A percentile compares a stretch with the other conserved stretches of the same genome.
These are phyloP conservation scores for Coemansia sp. DNA, from an alignment of 192 early-diverging fungal species.

Conservation along the genomic window DNA sequence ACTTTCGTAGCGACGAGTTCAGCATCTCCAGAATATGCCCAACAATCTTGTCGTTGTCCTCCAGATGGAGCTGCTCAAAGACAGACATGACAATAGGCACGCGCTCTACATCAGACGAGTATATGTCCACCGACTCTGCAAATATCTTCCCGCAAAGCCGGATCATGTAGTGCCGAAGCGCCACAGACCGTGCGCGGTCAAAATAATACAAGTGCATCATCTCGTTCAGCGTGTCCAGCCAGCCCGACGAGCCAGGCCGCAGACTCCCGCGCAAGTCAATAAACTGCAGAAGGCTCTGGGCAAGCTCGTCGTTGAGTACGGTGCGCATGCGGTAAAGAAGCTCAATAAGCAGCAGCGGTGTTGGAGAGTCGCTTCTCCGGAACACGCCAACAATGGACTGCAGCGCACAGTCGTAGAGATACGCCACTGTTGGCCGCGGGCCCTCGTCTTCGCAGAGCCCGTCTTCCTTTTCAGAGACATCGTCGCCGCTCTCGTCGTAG, in stretches of 20 bases:
- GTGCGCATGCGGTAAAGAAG: constrained; percentile 37
- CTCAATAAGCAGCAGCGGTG: constrained; percentile 19
- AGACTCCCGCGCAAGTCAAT: constrained; percentile 32
- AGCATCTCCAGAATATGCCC: constrained; percentile 33
- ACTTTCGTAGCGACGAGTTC: constrained; percentile 14
- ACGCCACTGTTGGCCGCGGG: constrained; percentile 13
- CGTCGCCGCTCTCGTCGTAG: constrained; percentile 9
- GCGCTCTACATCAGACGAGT: constrained; percentile 8
- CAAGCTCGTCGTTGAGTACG: constrained; percentile 43
- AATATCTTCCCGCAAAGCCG: constrained; percentile 24
- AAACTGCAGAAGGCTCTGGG: constrained; percentile 34
- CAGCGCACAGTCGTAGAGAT: constrained; percentile 38
- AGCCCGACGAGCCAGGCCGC: constrained; percentile 28
- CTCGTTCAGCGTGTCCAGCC: constrained; percentile 29
- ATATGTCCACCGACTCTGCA: constrained; percentile 13
- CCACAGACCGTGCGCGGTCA: constrained; percentile 39
- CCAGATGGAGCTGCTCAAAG: constrained; percentile 41
- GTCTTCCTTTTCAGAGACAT: constrained; percentile 6
- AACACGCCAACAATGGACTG: constrained; percentile 30
- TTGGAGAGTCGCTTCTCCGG: constrained; percentile 10
- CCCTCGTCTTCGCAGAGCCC: constrained; percentile 11
- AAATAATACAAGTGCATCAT: constrained; percentile 53
- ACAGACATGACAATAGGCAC: constrained; percentile 34
- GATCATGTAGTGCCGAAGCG: constrained; percentile 35
- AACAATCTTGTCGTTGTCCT: constrained; percentile 36